These are phyloP conservation scores for Biscutella laevigata DNA, from an alignment of 441 rosid genomes.

Conservation along the genomic window DNA sequence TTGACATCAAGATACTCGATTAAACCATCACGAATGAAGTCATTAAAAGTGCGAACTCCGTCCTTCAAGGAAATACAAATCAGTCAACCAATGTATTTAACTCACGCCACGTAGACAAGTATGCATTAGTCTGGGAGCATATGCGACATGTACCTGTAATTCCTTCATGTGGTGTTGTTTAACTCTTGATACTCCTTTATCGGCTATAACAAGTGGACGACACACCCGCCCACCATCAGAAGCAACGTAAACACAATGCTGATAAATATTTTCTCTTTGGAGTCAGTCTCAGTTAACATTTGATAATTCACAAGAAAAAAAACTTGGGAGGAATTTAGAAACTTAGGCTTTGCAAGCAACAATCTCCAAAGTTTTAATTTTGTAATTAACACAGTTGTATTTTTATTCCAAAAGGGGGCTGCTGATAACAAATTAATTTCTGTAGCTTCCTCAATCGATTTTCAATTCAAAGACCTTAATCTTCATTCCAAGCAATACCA, in stretches of 20 bases:
- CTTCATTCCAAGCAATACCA: background rate
- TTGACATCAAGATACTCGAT: constrained; percentile 96
- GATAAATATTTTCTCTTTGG: constrained; percentile 23
- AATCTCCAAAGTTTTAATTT: background rate
- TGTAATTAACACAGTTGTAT: background rate
- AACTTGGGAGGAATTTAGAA: background rate
- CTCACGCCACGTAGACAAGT: constrained; percentile 7
- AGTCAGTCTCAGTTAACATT: constrained; percentile 21
- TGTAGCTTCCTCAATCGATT: background rate
- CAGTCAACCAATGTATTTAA: constrained; percentile 15
- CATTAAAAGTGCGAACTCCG: constrained; percentile 83
- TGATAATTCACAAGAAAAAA: background rate
- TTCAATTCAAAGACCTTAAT: background rate
- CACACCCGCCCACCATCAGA: constrained; percentile 99
- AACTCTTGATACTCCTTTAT: constrained; percentile 85
- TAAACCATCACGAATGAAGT: constrained; percentile 82
- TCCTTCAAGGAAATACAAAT: constrained; percentile 42
- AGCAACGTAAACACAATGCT: constrained; percentile 88
- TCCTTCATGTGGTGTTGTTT: constrained; percentile 92
- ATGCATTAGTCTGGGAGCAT: constrained; percentile 13
- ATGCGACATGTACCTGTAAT: constrained; percentile 46
- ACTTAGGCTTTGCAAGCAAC: background rate
- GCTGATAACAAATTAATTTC: background rate
- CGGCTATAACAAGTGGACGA: constrained; percentile 98
- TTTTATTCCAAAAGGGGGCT: background rate